Conservation (phyloP, 2,329 filamentous ascomycete species). For the Colletotrichum limetticola region DNA sequence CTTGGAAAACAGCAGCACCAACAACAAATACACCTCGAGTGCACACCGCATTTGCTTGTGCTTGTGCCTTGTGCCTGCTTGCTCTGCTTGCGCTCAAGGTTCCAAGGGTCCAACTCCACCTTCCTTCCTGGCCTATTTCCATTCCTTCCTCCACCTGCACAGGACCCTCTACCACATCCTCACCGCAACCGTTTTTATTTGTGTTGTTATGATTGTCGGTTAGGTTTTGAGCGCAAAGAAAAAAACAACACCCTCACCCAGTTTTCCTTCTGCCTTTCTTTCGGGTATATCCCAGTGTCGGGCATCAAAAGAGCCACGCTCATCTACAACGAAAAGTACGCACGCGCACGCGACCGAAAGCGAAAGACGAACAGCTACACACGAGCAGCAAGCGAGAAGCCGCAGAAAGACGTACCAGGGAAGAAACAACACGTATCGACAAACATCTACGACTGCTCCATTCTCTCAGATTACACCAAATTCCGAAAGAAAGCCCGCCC, state of each 20-base stretch:
- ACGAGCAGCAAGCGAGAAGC: neutral
- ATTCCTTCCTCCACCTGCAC: neutral
- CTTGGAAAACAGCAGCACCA: neutral
- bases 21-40: neutral
- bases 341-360: neutral
- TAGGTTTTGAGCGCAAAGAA: neutral
- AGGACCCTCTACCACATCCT: neutral
- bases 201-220: neutral
- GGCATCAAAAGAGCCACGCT: neutral
- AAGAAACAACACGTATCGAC: neutral
- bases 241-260: neutral
- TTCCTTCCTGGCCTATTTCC: constrained; percentile 3
- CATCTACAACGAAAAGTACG: neutral
- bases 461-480: neutral
- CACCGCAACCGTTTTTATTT: neutral
- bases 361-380: neutral
- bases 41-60: constrained; percentile 8
- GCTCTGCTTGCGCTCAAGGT: neutral
- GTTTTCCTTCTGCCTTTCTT: neutral
- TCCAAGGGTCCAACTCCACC: constrained; percentile 3
- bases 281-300: neutral
- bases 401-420: neutral
- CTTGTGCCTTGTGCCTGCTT: neutral
- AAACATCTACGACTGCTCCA: neutral
- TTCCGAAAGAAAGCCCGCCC: too few relatives aligned